Conservation (phyloP, 2,329 filamentous ascomycete species). For the Cercospora zeina region DNA sequence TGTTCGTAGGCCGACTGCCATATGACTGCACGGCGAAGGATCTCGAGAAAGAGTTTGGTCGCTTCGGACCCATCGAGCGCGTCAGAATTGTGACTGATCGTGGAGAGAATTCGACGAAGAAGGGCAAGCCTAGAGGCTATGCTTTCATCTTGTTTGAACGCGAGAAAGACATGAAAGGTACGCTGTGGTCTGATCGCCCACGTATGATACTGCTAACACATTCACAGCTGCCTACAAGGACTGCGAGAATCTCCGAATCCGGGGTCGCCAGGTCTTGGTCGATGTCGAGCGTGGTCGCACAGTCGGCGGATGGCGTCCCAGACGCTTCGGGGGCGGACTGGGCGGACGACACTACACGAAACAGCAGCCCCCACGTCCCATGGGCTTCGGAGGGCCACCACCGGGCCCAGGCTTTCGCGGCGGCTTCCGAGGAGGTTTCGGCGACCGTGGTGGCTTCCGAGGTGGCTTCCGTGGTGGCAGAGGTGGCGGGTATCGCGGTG, state of each 20-base stretch:
- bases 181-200: not conserved
- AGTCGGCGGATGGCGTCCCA: constrained; percentile 88
- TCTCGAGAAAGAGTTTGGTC: constrained; percentile 87
- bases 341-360: constrained; percentile 94
- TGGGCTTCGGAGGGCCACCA: constrained; percentile 57
- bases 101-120: constrained; percentile 68
- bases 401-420: constrained; percentile 57
- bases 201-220: constrained; percentile 28
- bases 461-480: constrained; percentile 52
- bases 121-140: constrained; percentile 63
- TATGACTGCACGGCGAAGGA: constrained; percentile 89
- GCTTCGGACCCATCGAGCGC: constrained; percentile 90
- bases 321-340: constrained; percentile 85
- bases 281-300: constrained; percentile 96
- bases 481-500: constrained; percentile 48
- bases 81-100: constrained; percentile 74
- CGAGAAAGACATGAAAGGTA: constrained; percentile 99
- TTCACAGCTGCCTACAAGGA: constrained; percentile 84
- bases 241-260: constrained; percentile 86
- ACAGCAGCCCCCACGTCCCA: constrained; percentile 64
- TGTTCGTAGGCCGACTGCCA: constrained; percentile 86
- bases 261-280: constrained; percentile 86
- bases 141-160: constrained; percentile 96
- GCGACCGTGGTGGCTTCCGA: constrained; percentile 54
- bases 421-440: constrained; percentile 57